These are phyloP conservation scores for Phylloporus arenicola DNA, from an alignment of 768 basidiomycete genomes.

Conservation along the genomic window DNA sequence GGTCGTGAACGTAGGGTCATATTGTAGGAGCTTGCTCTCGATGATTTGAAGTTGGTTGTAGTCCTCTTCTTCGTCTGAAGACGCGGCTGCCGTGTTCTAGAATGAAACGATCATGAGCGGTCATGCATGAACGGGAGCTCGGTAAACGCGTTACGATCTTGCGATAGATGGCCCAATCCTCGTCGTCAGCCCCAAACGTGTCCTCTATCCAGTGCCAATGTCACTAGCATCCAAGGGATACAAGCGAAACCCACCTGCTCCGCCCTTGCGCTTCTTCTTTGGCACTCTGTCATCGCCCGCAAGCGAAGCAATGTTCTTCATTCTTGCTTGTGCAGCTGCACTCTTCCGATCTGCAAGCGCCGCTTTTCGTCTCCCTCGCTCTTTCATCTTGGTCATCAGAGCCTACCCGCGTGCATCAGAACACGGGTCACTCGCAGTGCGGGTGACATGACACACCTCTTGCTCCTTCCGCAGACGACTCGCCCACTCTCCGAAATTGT, in stretches of 20 bases:
- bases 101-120: background rate
- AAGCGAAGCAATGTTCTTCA: constrained; percentile 92
- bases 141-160: constrained; percentile 65
- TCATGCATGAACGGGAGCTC: background rate
- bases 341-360: constrained; percentile 90
- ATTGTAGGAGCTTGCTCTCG: constrained; percentile 72
- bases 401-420: constrained; percentile 37
- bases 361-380: constrained; percentile 69
- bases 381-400: constrained; percentile 81
- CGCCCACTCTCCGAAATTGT: constrained; percentile 72
- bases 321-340: constrained; percentile 88
- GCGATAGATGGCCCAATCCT: constrained; percentile 96
- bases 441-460: constrained; percentile 46
- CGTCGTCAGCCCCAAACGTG: constrained; percentile 89
- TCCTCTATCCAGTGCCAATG: constrained; percentile 57
- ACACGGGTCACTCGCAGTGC: background rate
- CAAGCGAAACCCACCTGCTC: constrained; percentile 51
- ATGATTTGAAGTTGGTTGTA: constrained; percentile 61
- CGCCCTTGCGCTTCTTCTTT: constrained; percentile 81
- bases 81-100: constrained; percentile 62
- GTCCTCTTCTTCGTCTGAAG: constrained; percentile 91
- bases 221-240: constrained; percentile 6
- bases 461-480: constrained; percentile 70
- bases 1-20: constrained; percentile 88
- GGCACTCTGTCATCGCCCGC: constrained; percentile 81